These are phyloP conservation scores for Ustilago xerochloae DNA, from an alignment of 1,284 basidiomycete species.

Conservation along the genomic window DNA sequence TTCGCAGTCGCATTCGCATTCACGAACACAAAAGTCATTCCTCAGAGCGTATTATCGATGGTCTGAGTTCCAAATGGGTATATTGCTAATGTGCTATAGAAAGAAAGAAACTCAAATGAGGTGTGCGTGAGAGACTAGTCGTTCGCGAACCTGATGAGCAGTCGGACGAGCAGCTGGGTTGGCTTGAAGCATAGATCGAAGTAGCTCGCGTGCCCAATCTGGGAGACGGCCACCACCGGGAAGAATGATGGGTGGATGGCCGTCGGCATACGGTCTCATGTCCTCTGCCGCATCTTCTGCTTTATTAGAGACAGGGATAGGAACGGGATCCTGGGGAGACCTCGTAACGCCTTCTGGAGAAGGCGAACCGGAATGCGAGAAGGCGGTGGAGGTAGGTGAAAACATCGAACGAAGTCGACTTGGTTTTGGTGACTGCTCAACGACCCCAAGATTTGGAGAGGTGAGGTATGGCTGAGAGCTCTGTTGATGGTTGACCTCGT, in stretches of 20 bases:
- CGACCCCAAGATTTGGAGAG: background rate
- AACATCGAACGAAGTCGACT: constrained; percentile 22
- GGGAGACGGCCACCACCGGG: constrained; percentile 63
- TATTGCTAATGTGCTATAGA: background rate
- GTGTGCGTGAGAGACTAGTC: background rate
- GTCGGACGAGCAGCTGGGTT: constrained; percentile 49
- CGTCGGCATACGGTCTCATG: constrained; percentile 51
- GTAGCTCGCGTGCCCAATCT: constrained; percentile 55
- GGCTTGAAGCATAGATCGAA: constrained; percentile 54
- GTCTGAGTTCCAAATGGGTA: background rate
- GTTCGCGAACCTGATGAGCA: constrained; percentile 42
- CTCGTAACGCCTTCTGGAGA: background rate
- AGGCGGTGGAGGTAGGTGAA: constrained; percentile 5
- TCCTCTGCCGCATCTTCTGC: constrained; percentile 1
- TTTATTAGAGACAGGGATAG: background rate
- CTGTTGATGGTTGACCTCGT: constrained; percentile 13
- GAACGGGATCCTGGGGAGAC: background rate
- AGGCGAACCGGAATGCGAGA: background rate
- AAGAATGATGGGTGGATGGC: constrained; percentile 60
- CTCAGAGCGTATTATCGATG: too few relatives aligned
- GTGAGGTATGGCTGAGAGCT: background rate
- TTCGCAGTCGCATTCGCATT: background rate
- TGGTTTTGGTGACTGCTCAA: constrained; percentile 7
- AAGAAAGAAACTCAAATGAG: background rate
- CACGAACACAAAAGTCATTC: too few relatives aligned